Evolutionary conservation across 2,329 filamentous ascomycete genomes (phyloP), one percentile per base, ranked within the genome.

Genomic region (Sporothrix variecibatus): DNA sequence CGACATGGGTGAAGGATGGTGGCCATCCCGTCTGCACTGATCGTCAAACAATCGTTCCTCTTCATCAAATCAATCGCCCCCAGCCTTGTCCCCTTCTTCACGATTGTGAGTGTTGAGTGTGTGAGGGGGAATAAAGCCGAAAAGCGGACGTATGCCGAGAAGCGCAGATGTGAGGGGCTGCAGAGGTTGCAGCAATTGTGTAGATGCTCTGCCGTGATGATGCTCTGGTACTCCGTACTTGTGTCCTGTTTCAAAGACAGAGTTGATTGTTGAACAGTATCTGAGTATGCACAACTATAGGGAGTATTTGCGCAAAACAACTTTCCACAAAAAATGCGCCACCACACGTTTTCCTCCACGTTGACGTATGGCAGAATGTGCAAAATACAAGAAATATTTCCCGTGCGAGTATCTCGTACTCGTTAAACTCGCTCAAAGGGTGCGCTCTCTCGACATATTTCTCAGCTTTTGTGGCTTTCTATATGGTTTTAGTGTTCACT

Each of bases 261-360:
- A 28, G 28, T 20, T 20, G 28, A 8, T 20, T 15, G 60, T 40
- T n/a, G 2, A 12, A 43, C 7, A 43, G 40, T 15, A 6, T 64
- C 15, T n/a, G 31, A 6, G 15, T 15, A 49, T 8, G 6, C 12
- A 51, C 20, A n/a, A 53, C 20, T 12, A 11, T 43, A 53, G 0
- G 51, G 51, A 53, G 51, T 53, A 26, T 56, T 56, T 15, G 51
- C 51, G 26, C 51, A 56, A 46, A 65, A 26, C 34, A 26, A 65
- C 62, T 65, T 26, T 46, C 62, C 28, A 26, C 28, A 23, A 69
- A 8, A 9, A 20, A 49, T 34, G n/a, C 26, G 43, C 65, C 28
- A 23, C 65, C 43, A 38, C 20, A 38, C 65, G 28, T 69, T 53
- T 51, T 51, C 17, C 20, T 69, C 65, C 65, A 53, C 65, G 65